A percentile compares a stretch with the other conserved stretches of the same genome.
These are phyloP conservation scores for Asterochloris sp. DNA, from an alignment of 139 green algal species.

Conservation along the genomic window DNA sequence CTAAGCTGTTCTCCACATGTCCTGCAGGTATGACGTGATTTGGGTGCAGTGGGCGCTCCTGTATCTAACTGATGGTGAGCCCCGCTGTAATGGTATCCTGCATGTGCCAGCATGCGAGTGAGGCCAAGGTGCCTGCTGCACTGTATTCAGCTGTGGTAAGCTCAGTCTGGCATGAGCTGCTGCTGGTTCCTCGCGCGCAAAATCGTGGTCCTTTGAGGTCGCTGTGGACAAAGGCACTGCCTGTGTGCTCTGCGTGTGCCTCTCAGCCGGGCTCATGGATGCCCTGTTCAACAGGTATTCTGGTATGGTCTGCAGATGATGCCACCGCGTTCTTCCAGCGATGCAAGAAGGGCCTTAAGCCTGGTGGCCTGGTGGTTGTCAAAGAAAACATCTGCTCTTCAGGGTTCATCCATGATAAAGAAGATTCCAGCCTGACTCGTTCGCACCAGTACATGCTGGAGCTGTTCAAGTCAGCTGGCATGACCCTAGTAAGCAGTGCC, in stretches of 20 bases:
- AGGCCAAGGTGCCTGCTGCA: background rate
- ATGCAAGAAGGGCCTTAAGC: slow-evolving; percentile 53
- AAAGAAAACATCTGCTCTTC: slow-evolving; percentile 92
- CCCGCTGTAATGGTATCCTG: background rate
- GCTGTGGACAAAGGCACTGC: too few species aligned
- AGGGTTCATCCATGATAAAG: slow-evolving; percentile 89
- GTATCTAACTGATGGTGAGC: slow-evolving; percentile 89
- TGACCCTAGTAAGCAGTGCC: slow-evolving; percentile 21
- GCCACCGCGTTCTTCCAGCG: slow-evolving; percentile 70
- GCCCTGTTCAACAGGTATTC: background rate
- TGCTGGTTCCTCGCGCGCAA: background rate
- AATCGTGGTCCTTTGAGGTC: too few species aligned
- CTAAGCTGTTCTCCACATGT: background rate
- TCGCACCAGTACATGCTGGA: slow-evolving; percentile 71
- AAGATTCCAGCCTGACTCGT: slow-evolving; percentile 85
- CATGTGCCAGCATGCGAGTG: background rate
- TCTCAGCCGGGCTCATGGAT: too few species aligned
- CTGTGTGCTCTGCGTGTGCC: too few species aligned
- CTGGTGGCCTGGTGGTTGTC: slow-evolving; percentile 82
- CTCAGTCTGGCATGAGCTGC: background rate
- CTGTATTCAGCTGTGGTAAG: background rate
- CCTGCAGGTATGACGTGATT: slow-evolving; percentile 70
- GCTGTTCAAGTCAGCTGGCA: slow-evolving; percentile 50
- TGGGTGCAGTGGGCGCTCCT: slow-evolving; percentile 87
- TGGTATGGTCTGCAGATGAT: slow-evolving; percentile 48